Conservation (phyloP, 2,329 filamentous ascomycete species). For the Pseudocercospora fijiensis region DNA sequence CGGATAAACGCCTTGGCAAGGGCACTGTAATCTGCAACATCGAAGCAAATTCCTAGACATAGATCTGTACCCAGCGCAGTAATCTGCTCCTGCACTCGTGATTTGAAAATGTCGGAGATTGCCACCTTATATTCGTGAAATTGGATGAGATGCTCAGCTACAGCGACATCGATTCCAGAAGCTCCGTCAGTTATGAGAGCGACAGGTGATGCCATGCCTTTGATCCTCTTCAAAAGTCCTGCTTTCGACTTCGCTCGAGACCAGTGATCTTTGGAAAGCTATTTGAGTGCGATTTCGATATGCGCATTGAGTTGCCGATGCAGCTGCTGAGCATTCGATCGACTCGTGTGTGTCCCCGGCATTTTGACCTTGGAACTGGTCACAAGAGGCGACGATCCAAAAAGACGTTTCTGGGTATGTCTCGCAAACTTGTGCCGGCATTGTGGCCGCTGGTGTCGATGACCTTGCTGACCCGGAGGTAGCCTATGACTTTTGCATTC, state of each 20-base stretch:
- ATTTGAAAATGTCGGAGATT: conserved; percentile 23
- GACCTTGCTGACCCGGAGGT: background rate
- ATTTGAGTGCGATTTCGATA: background rate
- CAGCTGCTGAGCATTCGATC: background rate
- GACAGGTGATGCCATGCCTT: conserved; percentile 21
- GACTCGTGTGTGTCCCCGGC: background rate
- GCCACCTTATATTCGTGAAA: conserved; percentile 25
- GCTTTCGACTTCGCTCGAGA: background rate
- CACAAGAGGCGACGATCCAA: background rate
- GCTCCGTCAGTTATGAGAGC: conserved; percentile 28
- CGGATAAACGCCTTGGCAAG: conserved; percentile 43
- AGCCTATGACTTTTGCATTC: too few relatives aligned
- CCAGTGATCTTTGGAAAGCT: background rate
- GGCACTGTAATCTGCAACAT: conserved; percentile 43
- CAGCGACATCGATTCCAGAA: conserved; percentile 28
- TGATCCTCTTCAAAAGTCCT: background rate
- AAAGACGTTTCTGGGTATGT: background rate
- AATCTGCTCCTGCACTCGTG: conserved; percentile 20
- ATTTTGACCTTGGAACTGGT: background rate
- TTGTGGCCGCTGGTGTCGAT: background rate
- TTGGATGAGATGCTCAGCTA: conserved; percentile 29
- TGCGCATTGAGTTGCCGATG: background rate
- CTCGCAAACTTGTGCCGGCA: background rate
- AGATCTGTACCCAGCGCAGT: conserved; percentile 18
- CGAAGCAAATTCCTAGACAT: conserved; percentile 28